Evolutionary conservation across 371 early-diverging fungal genomes (phyloP).

Genomic region (Haplosporangium sp.): DNA sequence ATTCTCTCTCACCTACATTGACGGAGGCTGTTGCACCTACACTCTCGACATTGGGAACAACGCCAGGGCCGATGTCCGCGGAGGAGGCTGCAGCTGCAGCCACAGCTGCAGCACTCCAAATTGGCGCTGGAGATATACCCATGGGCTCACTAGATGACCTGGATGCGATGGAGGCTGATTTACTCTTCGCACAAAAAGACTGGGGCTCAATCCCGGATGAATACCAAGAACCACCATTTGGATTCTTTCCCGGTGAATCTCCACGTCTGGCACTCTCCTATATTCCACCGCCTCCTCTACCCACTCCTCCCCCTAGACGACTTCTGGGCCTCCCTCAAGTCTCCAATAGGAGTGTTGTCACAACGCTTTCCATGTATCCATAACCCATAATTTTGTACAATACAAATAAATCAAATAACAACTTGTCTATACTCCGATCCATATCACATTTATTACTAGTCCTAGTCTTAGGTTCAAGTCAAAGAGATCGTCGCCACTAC

Average conservation of each 20-base stretch:
- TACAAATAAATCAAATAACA: neutral
- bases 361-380: slow-evolving; percentile 52
- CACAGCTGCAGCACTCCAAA: neutral
- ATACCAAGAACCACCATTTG: slow-evolving; percentile 55
- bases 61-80: slow-evolving; percentile 8
- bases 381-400: slow-evolving; percentile 3
- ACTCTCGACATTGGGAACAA: slow-evolving; percentile 2
- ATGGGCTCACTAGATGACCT: slow-evolving; percentile 45
- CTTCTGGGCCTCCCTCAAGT: slow-evolving; percentile 27
- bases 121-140: slow-evolving; percentile 24
- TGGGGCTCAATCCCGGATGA: slow-evolving; percentile 54
- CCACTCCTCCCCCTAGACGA: slow-evolving; percentile 46
- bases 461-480: too few species aligned
- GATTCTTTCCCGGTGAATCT: slow-evolving; percentile 54
- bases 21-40: slow-evolving; percentile 27
- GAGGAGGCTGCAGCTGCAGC: neutral
- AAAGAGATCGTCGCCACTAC: too few species aligned
- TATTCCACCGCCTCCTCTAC: slow-evolving; percentile 47
- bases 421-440: neutral
- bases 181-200: slow-evolving; percentile 49
- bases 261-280: slow-evolving; percentile 48
- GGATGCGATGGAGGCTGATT: slow-evolving; percentile 48
- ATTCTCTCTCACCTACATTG: slow-evolving; percentile 38
- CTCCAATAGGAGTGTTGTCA: slow-evolving; percentile 41
- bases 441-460: too few species aligned